phyloP scores from a whole-genome alignment of 2,329 filamentous ascomycete species.

The Fusarium odoratissimum region DNA sequence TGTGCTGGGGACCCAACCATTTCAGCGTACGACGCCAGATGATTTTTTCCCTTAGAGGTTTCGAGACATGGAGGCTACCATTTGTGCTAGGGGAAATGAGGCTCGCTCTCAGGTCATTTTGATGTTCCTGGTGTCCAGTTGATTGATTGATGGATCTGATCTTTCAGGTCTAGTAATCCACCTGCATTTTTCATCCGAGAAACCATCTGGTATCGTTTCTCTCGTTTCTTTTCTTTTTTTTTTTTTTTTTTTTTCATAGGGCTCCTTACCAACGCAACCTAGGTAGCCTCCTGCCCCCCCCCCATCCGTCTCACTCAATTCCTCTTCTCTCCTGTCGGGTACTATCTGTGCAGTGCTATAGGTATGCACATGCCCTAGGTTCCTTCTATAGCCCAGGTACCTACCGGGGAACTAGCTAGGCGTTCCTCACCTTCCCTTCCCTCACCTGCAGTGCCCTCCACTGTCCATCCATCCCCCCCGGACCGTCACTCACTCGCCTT shows the following conservation, averaged over 20 bases:
- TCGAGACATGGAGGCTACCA: constrained; percentile 24
- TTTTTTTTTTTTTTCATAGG: neutral
- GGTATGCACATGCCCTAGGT: neutral
- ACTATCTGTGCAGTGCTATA: neutral
- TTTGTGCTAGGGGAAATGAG: neutral
- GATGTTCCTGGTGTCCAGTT: constrained; percentile 16
- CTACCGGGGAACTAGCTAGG: neutral
- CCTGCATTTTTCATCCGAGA: neutral
- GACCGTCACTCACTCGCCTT: constrained; percentile 16
- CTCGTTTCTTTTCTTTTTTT: neutral
- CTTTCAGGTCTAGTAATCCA: neutral
- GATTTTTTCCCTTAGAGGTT: constrained; percentile 5
- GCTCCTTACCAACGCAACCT: neutral
- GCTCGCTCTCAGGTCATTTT: constrained; percentile 21
- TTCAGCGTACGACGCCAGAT: constrained; percentile 7
- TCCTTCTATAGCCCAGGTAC: neutral
- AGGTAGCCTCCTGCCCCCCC: neutral
- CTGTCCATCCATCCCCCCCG: neutral
- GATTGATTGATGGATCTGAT: neutral
- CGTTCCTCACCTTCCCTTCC: constrained; percentile 21
- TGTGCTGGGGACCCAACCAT: constrained; percentile 17
- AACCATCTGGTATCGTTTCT: neutral
- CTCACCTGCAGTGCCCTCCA: constrained; percentile 12
- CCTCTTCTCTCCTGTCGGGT: neutral
- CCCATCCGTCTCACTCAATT: neutral